Base-by-base conservation (phyloP, 2,329 filamentous ascomycete species). In the Ophiostoma ips region DNA sequence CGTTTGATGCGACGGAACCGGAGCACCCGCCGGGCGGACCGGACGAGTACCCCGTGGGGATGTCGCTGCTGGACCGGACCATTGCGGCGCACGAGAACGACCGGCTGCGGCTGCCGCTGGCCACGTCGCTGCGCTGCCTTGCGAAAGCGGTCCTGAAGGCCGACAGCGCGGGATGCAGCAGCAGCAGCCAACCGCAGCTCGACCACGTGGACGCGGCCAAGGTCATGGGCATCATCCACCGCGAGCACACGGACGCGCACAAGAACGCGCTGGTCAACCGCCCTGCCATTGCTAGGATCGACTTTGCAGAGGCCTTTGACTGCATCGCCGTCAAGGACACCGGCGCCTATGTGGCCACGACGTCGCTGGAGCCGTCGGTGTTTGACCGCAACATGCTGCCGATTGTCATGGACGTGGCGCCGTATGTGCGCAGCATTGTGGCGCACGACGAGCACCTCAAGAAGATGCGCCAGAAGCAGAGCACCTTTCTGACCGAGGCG, bases 351-450 rank as follows among this genome's bases (percentile, higher is more conserved):
- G 43, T 28, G 2, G 30, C 28, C 13, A 11, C 41, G 18, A 30
- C 59, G 18, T 57, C 60, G 30, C 70, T 87, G 1, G 76, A 79
- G 33, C 72, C 83, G 0, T 89, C 86, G 0, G 79, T 83, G 0
- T 87, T 95, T 56, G 87, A 95, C 58, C 78, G 84, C 40, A 79
- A 79, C 0, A 68, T 84, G 58, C 63, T 65, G 0, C 69, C 81
- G 18, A 77, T 95, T 31, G 73, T 77, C 0, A 68, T 82, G 12
- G 92, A 98, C 55, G 71, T 96, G 2, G 89, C 88, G 0, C 92
- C 94, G 0, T 96, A 87, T 62, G 77, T 96, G n/a, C 84, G 94
- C 11, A 73, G 75, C 35, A 96, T 98, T 53, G 80, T 90, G 2
- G 72, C 80, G 0, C 84, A 83, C 60, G 90, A 96, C 58, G 68